These are phyloP conservation scores for Larix kaempferi DNA, from an alignment of 75 land plant species.

Conservation along the genomic window DNA sequence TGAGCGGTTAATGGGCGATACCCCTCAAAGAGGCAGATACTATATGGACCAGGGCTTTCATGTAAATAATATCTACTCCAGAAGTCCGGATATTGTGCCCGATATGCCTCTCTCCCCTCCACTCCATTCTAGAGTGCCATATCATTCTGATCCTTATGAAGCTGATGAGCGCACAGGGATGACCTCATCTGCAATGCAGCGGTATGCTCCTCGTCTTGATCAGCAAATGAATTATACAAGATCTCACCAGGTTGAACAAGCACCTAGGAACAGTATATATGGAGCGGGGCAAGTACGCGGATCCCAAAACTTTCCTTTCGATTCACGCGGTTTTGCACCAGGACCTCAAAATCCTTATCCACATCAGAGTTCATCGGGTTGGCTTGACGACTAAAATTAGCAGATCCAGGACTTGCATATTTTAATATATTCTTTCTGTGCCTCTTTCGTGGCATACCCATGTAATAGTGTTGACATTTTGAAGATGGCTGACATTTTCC, in stretches of 20 bases:
- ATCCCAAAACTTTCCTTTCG: background rate
- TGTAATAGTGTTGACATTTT: background rate
- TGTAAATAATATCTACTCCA: background rate
- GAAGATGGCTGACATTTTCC: background rate
- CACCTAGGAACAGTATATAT: background rate
- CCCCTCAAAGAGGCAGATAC: background rate
- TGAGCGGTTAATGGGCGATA: slow-evolving; percentile 4
- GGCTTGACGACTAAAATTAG: slow-evolving; percentile 4
- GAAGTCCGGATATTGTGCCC: background rate
- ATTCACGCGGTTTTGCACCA: background rate
- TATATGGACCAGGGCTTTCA: background rate
- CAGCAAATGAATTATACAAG: slow-evolving; percentile 23
- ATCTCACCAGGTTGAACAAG: background rate
- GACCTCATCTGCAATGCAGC: slow-evolving; percentile 21
- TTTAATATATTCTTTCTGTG: background rate
- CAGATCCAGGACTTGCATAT: background rate
- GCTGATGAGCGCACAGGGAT: background rate
- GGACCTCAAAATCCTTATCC: background rate
- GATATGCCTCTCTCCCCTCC: background rate
- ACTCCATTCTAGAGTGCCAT: background rate
- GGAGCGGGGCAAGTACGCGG: slow-evolving; percentile 2
- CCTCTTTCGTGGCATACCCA: background rate
- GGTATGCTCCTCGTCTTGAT: slow-evolving; percentile 45
- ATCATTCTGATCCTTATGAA: background rate
- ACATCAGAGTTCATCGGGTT: slow-evolving; percentile 8